Base-by-base conservation (phyloP, 2,329 filamentous ascomycete genomes). In the Xylariaceae sp. region DNA sequence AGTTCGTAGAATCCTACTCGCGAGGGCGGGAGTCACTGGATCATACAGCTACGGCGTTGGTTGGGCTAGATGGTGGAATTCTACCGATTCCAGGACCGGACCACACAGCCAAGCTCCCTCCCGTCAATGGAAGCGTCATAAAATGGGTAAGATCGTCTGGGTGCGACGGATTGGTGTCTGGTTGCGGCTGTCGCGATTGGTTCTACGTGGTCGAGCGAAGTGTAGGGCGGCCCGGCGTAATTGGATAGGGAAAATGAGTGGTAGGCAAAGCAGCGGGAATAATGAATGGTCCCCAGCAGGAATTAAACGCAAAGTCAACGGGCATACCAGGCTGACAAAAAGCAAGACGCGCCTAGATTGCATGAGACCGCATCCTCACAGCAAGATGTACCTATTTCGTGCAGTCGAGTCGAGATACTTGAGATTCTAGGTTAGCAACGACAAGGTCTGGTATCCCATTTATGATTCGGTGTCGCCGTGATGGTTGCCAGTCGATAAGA, bases 1-100 rank as follows among this genome's bases (percentile, higher is more conserved):
- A 47, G 48, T 64, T 59, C 58, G 57, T 48, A 56, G 61, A 51
- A 51, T 62, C 55, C 60, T 55, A 52, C 54, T 56, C 35, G 51
- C 42, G 18, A 59, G 18, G 30, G 18, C 35, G 18, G 42, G 30
- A 60, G 37, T 30, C 39, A 47, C 42, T 52, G 47, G 39, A 56
- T 15, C 52, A 34, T 44, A 48, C 52, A 49, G 13, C 47, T 30
- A 30, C n/a, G 17, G 23, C 4, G 51, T 39, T 30, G 9, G 39
- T 51, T 11, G 3, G 15, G 35, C 18, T 45, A 18, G n/a, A 50
- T 7, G 13, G 47, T 35, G 10, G 15, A 51, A 35, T 45, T 23
- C 39, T 18, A 56, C 34, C 18, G 49, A 51, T 51, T 39, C 55
- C 15, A 50, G 39, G 49, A 55, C n/a, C 37, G 49, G 42, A 53